Evolutionary conservation across 768 basidiomycete genomes (phyloP), one percentile per base, ranked within the genome.

Genomic region (Chalciporus chontae): DNA sequence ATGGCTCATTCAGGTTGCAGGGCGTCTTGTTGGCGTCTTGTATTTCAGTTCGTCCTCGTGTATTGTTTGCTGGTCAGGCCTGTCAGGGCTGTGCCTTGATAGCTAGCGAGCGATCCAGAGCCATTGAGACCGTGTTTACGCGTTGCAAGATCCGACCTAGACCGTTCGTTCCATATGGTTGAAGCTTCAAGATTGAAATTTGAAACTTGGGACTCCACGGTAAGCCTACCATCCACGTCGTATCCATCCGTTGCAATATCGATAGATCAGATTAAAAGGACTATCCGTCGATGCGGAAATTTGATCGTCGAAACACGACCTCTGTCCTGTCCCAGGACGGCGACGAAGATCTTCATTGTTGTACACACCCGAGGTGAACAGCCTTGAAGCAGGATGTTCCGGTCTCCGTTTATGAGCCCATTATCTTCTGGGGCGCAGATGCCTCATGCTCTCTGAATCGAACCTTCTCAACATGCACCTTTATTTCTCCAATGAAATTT

Each of bases 81-180:
- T 21, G 26, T 8, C 5, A 26, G 29, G 34, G 34, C 15, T 36
- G 5, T 36, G 34, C 15, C 5, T 3, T 9, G 14, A 8, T 36
- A 4, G 34, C 34, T 4, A 36, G 34, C 34, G 34, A 15, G n/a
- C 34, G 34, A 36, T 36, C 34, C n/a, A n/a, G 34, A n/a, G 34
- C 14, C n/a, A n/a, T 8, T n/a, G 15, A 8, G 15, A 36, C 34
- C 15, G 5, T 31, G 31, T 36, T n/a, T 36, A n/a, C n/a, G n/a
- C 34, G 34, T 36, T 36, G 15, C 34, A n/a, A n/a, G 34, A n/a
- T 15, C 3, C 34, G 34, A n/a, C 34, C 0, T 14, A 36, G n/a
- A n/a, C 14, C n/a, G 34, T 36, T 36, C 34, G 9, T 36, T 39
- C 29, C 40, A 59, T 58, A 52, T 31, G 47, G 50, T 43, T 47